Percentiles rank a stretch among this genome's conserved stretches.
phyloP scores from a whole-genome alignment of 1,284 basidiomycete species.

The Cutaneotrichosporon curvatum region DNA sequence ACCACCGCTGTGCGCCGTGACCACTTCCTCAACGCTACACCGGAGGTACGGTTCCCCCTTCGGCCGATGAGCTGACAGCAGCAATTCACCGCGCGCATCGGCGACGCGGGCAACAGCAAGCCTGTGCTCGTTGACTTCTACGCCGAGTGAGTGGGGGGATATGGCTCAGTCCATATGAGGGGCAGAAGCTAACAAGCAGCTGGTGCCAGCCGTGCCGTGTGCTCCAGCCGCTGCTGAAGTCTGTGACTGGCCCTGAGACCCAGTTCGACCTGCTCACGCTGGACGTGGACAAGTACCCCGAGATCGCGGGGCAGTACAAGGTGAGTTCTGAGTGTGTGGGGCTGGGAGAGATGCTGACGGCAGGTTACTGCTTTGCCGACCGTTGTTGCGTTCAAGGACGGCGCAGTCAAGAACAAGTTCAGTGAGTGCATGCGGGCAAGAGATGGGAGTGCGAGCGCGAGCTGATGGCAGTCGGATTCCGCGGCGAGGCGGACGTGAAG shows the following conservation, averaged over 20 bases:
- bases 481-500: conserved; percentile 36
- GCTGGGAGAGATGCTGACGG: not conserved
- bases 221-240: conserved; percentile 40
- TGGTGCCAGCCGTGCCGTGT: conserved; percentile 47
- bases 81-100: conserved; percentile 25
- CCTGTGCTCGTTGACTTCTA: conserved; percentile 46
- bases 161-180: no score
- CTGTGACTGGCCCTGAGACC: conserved; percentile 32
- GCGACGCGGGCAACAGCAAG: conserved; percentile 24
- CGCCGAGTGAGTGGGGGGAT: conserved; percentile 30
- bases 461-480: conserved; percentile 35
- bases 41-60: conserved; percentile 15
- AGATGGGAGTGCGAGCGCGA: not conserved
- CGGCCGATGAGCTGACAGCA: conserved; percentile 7
- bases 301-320: conserved; percentile 42
- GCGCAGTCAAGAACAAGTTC: conserved; percentile 42
- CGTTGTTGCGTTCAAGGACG: conserved; percentile 46
- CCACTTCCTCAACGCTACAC: conserved; percentile 31
- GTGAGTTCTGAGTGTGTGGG: conserved; percentile 22
- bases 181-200: conserved; percentile 19
- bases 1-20: conserved; percentile 21
- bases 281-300: conserved; percentile 40
- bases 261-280: conserved; percentile 40
- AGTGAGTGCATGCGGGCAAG: conserved; percentile 28
- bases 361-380: conserved; percentile 43